Conservation (phyloP, 148 eudicot genomes). For the Dianthus caryophyllus region DNA sequence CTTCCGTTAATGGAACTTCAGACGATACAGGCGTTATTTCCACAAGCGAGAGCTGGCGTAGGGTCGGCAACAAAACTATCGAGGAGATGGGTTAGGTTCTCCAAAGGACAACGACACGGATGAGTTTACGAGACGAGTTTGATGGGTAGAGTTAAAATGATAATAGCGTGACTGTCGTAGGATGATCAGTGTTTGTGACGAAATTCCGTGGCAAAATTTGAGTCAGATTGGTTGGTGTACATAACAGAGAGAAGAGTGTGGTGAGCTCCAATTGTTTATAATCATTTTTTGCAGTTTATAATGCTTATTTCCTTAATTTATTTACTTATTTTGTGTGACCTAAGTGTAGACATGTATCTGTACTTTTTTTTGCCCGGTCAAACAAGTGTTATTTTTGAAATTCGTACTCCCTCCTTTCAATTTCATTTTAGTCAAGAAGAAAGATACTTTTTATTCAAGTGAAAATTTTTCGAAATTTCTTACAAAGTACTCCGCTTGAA, state of each 20-base stretch:
- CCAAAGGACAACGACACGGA: slow-evolving; percentile 19
- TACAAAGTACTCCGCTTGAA: too few species aligned
- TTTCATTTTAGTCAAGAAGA: too few species aligned
- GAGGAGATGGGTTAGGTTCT: slow-evolving; percentile 11
- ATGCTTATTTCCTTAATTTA: slow-evolving; percentile 3
- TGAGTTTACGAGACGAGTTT: slow-evolving; percentile 28
- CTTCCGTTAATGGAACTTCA: slow-evolving; percentile 19
- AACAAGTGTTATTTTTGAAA: background rate
- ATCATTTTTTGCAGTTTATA: slow-evolving; percentile 11
- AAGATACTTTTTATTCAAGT: too few species aligned
- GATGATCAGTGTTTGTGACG: too few species aligned
- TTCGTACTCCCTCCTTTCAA: too few species aligned
- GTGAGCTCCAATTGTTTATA: slow-evolving; percentile 32
- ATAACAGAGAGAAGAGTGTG: slow-evolving; percentile 23
- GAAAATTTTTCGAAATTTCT: too few species aligned
- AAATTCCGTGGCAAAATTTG: slow-evolving; percentile 6
- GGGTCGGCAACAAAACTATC: slow-evolving; percentile 22
- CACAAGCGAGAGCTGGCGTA: slow-evolving; percentile 27
- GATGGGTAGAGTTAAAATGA: slow-evolving; percentile 11
- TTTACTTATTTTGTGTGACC: slow-evolving; percentile 10
- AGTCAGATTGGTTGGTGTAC: slow-evolving; percentile 30
- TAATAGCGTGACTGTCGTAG: background rate
- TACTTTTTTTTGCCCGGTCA: slow-evolving; percentile 2
- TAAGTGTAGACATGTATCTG: background rate
- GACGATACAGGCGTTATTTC: slow-evolving; percentile 25